phyloP scores from a whole-genome alignment of 352 stramenopile genomes.

The Aphanomyces stellatus region DNA sequence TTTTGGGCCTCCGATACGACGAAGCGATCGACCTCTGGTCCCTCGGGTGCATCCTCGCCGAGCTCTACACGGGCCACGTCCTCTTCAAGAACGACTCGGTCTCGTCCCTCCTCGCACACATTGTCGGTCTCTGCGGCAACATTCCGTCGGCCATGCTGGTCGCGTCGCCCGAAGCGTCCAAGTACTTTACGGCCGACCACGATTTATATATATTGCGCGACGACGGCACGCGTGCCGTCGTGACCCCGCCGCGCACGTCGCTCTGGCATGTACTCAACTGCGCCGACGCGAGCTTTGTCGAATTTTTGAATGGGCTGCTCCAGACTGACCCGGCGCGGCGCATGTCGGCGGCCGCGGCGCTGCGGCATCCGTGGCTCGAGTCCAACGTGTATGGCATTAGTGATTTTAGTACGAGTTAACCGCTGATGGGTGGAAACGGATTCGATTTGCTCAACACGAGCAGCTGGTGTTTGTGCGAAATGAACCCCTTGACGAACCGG shows the following conservation, averaged over 20 bases:
- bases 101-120: conserved; percentile 87
- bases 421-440: conserved; percentile 84
- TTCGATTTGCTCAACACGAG: conserved; percentile 93
- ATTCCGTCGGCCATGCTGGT: conserved; percentile 53
- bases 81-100: conserved; percentile 86
- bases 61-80: conserved; percentile 78
- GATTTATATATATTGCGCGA: conserved; percentile 36
- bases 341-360: conserved; percentile 40
- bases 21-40: conserved; percentile 89
- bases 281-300: conserved; percentile 46
- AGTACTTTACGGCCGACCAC: conserved; percentile 57
- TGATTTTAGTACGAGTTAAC: conserved; percentile 28
- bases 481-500: conserved; percentile 94
- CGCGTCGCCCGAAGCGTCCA: conserved; percentile 37
- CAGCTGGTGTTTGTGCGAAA: conserved; percentile 94
- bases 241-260: conserved; percentile 26
- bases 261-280: conserved; percentile 51
- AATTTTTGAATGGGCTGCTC: conserved; percentile 57
- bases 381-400: conserved; percentile 48
- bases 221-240: conserved; percentile 24
- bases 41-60: conserved; percentile 80
- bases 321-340: conserved; percentile 52
- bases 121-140: conserved; percentile 67
- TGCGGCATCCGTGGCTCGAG: conserved; percentile 59
- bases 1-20: conserved; percentile 83